These are phyloP conservation scores for Fusarium napiforme DNA, from an alignment of 2,329 filamentous ascomycete genomes.

Conservation along the genomic window DNA sequence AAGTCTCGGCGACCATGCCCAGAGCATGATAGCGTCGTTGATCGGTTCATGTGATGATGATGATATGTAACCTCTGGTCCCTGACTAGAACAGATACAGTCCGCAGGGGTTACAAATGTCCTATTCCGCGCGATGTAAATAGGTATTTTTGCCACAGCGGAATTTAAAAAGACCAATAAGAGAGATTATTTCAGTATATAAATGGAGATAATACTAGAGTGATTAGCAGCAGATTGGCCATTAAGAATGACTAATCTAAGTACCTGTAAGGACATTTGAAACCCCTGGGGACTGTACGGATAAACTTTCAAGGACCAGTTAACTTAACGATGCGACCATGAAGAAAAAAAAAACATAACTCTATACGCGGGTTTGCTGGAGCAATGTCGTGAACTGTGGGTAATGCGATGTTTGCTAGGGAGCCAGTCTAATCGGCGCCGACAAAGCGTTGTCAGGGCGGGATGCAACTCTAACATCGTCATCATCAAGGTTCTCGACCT, in stretches of 20 bases:
- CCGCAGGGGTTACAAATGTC: too few species aligned
- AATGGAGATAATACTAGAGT: too few species aligned
- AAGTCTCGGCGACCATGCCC: slow-evolving; percentile 26
- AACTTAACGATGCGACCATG: not conserved
- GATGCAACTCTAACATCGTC: slow-evolving; percentile 29
- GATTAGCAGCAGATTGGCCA: too few species aligned
- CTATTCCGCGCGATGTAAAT: too few species aligned
- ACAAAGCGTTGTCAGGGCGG: slow-evolving; percentile 9
- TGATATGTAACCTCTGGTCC: slow-evolving; percentile 22
- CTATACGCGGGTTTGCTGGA: not conserved
- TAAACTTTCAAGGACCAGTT: slow-evolving; percentile 11
- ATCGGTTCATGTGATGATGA: slow-evolving; percentile 31
- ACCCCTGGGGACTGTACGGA: not conserved
- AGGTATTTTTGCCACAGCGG: too few species aligned
- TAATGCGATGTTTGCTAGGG: slow-evolving; percentile 11
- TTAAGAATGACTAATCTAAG: too few species aligned
- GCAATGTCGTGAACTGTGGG: slow-evolving; percentile 4
- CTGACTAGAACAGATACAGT: slow-evolving; percentile 27
- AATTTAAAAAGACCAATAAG: too few species aligned
- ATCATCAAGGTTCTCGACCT: slow-evolving; percentile 21
- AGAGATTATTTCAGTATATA: too few species aligned
- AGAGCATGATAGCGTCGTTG: slow-evolving; percentile 11
- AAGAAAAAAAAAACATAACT: not conserved
- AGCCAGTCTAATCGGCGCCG: slow-evolving; percentile 4
- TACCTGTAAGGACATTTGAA: too few species aligned